Evolutionary conservation across 169 alveolate species (phyloP).

Genomic region (Cryptosporidium tyzzeri): DNA sequence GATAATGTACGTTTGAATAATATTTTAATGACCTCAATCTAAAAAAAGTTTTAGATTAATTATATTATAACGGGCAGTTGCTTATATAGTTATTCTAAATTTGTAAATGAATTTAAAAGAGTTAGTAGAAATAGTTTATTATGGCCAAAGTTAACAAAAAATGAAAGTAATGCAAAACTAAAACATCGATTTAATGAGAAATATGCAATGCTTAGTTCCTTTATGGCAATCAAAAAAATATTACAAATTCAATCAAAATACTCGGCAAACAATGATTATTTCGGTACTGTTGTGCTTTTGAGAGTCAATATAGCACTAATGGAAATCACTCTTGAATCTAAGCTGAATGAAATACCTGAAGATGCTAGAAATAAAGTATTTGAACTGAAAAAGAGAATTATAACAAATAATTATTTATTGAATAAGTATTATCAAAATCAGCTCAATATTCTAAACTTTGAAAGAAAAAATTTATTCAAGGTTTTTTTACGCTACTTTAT

Average conservation of each 20-base stretch:
- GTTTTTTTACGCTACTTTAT: constrained; percentile 13
- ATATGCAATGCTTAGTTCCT: constrained; percentile 22
- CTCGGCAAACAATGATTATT: constrained; percentile 31
- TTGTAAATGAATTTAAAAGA: constrained; percentile 28
- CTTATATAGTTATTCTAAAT: constrained; percentile 19
- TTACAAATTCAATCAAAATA: constrained; percentile 6
- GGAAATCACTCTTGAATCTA: not conserved
- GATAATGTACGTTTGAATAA: not conserved
- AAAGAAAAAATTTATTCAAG: constrained; percentile 1
- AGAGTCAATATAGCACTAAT: not conserved
- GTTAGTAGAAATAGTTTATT: constrained; percentile 36
- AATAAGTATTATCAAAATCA: not conserved
- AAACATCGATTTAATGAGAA: constrained; percentile 38
- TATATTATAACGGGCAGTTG: constrained; percentile 33
- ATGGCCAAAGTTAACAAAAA: constrained; percentile 42
- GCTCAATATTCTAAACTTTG: not conserved
- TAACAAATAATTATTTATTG: not conserved
- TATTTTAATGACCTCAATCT: not conserved
- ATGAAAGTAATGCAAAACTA: not conserved
- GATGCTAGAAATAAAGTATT: constrained; percentile 6
- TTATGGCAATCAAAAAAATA: constrained; percentile 34
- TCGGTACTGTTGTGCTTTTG: constrained; percentile 10
- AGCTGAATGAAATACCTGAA: constrained; percentile 9
- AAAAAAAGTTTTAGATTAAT: not conserved
- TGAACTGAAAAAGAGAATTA: constrained; percentile 29